Percentiles rank a stretch among this genome's conserved stretches.
Evolutionary conservation across 352 stramenopile genomes (phyloP).

Genomic region (Phytophthora europaea): DNA sequence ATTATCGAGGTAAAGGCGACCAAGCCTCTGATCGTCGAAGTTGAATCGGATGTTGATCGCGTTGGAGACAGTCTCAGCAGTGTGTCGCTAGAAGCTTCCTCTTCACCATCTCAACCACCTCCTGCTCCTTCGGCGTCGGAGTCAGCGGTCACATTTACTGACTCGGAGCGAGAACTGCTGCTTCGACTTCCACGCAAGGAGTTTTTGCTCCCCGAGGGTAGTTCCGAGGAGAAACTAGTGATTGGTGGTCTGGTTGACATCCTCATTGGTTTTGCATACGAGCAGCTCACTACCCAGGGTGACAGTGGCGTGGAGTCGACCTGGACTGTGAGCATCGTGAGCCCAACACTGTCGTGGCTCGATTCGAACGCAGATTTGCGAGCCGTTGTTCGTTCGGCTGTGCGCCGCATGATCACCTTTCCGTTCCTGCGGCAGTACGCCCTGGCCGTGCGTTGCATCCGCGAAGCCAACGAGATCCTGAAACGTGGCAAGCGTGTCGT

Average conservation of each 20-base stretch:
- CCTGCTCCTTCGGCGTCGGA: slow-evolving; percentile 6
- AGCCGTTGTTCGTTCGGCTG: slow-evolving; percentile 70
- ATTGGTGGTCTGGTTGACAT: slow-evolving; percentile 94
- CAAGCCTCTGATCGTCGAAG: slow-evolving; percentile 53
- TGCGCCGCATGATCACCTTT: slow-evolving; percentile 96
- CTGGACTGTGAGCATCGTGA: slow-evolving; percentile 97
- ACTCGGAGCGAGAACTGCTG: slow-evolving; percentile 82
- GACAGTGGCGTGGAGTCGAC: slow-evolving; percentile 97
- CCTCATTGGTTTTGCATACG: slow-evolving; percentile 96
- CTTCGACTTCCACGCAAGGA: slow-evolving; percentile 80
- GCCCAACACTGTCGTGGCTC: slow-evolving; percentile 95
- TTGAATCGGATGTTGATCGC: slow-evolving; percentile 33
- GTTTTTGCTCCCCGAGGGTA: slow-evolving; percentile 72
- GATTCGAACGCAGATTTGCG: slow-evolving; percentile 77
- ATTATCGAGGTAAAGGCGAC: slow-evolving; percentile 7
- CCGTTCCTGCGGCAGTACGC: slow-evolving; percentile 96
- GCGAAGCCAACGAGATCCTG: slow-evolving; percentile 90
- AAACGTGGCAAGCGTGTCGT: slow-evolving; percentile 89
- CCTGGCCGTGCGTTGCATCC: slow-evolving; percentile 82
- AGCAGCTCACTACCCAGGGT: slow-evolving; percentile 95
- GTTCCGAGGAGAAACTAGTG: slow-evolving; percentile 66
- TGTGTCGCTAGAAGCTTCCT: slow-evolving; percentile 34
- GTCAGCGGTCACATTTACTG: slow-evolving; percentile 46
- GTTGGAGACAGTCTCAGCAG: slow-evolving; percentile 33
- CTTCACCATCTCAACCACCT: slow-evolving; percentile 4